Evolutionary conservation across 208 protist species (phyloP).

Genomic region (Crithidia bombi): DNA sequence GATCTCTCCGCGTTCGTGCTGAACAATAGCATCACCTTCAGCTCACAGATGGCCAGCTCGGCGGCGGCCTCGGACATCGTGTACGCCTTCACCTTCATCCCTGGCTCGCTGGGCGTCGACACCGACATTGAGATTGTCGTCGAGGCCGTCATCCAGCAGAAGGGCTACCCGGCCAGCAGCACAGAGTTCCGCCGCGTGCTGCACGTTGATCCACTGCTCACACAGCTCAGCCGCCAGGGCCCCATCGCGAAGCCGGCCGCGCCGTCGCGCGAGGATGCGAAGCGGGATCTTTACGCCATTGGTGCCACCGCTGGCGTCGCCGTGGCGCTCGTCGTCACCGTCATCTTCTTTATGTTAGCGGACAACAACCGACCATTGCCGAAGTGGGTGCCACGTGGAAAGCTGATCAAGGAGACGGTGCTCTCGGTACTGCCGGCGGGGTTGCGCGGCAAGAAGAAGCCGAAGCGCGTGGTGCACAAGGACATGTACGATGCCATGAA

Average conservation of each 20-base stretch:
- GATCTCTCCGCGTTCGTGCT: conserved; percentile 40
- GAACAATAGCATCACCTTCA: conserved; percentile 59
- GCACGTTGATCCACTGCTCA: conserved; percentile 75
- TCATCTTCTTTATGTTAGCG: conserved; percentile 72
- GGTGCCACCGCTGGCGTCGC: conserved; percentile 58
- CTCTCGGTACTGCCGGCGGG: conserved; percentile 65
- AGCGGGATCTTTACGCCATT: conserved; percentile 59
- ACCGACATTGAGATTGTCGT: conserved; percentile 71
- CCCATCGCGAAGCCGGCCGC: conserved; percentile 20
- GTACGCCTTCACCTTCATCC: conserved; percentile 81
- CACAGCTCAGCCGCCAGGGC: conserved; percentile 73
- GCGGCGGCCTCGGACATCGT: conserved; percentile 36
- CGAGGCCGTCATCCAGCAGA: conserved; percentile 44
- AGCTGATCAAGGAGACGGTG: conserved; percentile 80
- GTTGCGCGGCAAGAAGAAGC: conserved; percentile 52
- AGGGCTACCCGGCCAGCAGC: conserved; percentile 25
- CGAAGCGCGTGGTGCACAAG: conserved; percentile 61
- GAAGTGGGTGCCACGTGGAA: conserved; percentile 81
- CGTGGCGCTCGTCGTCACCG: conserved; percentile 57
- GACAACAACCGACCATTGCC: conserved; percentile 82
- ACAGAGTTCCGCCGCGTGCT: conserved; percentile 66
- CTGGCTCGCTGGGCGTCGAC: conserved; percentile 55
- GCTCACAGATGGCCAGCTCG: conserved; percentile 30
- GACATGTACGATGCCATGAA: conserved; percentile 90
- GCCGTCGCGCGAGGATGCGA: conserved; percentile 20